Percentiles rank a stretch among this genome's conserved stretches.
phyloP scores from a whole-genome alignment of 2,329 filamentous ascomycete genomes.

The Colletotrichum aenigma region DNA sequence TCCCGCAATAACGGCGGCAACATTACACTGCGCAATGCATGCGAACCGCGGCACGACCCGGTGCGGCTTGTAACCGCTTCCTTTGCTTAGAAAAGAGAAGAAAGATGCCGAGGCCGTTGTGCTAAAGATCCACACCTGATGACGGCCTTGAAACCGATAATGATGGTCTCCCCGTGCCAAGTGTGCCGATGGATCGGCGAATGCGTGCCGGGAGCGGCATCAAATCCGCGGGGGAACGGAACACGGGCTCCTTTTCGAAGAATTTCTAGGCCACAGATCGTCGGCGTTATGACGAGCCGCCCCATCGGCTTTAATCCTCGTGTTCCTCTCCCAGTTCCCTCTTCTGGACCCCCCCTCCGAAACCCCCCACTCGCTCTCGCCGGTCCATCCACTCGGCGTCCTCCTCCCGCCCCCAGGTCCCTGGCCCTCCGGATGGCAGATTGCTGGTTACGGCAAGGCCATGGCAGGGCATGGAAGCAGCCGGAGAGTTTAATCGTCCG shows the following conservation, averaged over 20 bases:
- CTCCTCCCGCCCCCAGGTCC: conserved; percentile 4
- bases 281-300: conserved; percentile 6
- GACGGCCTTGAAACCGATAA: not conserved
- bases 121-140: not conserved
- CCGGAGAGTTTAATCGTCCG: conserved; percentile 15
- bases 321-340: not conserved
- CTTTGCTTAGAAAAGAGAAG: not conserved
- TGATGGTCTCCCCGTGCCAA: not conserved
- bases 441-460: conserved; percentile 2
- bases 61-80: not conserved
- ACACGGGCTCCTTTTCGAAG: not conserved
- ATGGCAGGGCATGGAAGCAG: conserved; percentile 12
- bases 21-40: not conserved
- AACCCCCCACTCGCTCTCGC: conserved; percentile 2
- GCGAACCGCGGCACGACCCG: not conserved
- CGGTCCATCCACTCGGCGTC: conserved; percentile 1
- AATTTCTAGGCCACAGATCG: not conserved
- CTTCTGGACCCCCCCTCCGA: not conserved
- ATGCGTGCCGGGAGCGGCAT: not conserved
- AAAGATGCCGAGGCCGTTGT: conserved; percentile 1
- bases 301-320: conserved; percentile 5
- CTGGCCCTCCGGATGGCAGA: not conserved
- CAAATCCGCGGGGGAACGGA: not conserved
- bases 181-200: not conserved
- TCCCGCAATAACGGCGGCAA: not conserved